Conservation (phyloP, 1,139 yeast species). For the Insectozyma bohioensis region DNA sequence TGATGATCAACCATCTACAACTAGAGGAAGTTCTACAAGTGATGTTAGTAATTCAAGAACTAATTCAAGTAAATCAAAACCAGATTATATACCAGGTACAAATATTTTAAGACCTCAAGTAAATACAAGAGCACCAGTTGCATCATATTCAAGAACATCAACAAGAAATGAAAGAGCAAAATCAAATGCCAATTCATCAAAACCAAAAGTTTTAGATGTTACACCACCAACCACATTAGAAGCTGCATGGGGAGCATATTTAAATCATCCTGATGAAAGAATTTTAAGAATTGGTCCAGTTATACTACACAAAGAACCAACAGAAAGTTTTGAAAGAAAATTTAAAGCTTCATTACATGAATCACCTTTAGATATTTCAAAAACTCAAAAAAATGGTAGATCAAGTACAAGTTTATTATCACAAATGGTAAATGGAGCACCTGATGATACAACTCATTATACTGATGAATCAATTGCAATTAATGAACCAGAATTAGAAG, state of each 20-base stretch:
- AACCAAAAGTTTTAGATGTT: constrained; percentile 38
- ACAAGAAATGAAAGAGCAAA: constrained; percentile 7
- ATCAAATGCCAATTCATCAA: constrained; percentile 14
- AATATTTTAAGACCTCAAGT: constrained; percentile 56
- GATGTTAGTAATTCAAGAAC: constrained; percentile 7
- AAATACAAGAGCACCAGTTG: constrained; percentile 36
- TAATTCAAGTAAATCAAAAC: constrained; percentile 8
- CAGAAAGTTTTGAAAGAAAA: constrained; percentile 56
- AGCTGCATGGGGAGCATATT: constrained; percentile 62
- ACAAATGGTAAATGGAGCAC: constrained; percentile 58
- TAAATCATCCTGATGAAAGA: constrained; percentile 67
- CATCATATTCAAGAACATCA: constrained; percentile 8
- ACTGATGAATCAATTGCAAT: constrained; percentile 33
- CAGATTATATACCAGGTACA: constrained; percentile 56
- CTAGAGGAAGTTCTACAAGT: constrained; percentile 10
- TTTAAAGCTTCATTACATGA: constrained; percentile 58
- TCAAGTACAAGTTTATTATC: constrained; percentile 36
- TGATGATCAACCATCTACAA: constrained; percentile 16
- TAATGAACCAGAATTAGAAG: constrained; percentile 26
- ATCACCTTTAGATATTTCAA: constrained; percentile 52
- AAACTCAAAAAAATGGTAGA: constrained; percentile 20
- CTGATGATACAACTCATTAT: constrained; percentile 7
- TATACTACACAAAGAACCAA: constrained; percentile 32
- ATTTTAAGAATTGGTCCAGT: constrained; percentile 64
- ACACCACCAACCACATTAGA: constrained; percentile 62